phyloP scores from a whole-genome alignment of 2,329 filamentous ascomycete genomes.

The Fusarium burgessii region DNA sequence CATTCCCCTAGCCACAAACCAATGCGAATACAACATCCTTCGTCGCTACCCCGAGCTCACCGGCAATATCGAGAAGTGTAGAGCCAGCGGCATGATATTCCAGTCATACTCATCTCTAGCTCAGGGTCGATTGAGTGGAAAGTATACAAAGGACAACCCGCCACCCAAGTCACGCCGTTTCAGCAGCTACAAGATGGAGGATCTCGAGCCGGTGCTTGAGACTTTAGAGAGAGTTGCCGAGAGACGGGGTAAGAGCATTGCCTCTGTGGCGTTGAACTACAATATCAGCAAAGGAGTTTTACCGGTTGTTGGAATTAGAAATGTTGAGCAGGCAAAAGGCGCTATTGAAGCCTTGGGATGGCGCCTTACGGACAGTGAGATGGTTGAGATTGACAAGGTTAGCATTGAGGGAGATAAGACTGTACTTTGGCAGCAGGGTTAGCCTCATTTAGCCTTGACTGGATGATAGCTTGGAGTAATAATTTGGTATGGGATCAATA shows the following conservation, averaged over 20 bases:
- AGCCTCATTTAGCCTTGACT: rapidly evolving
- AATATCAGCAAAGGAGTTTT: conserved; percentile 11
- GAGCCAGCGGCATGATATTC: conserved; percentile 16
- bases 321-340: conserved; percentile 4
- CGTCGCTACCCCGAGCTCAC: conserved; percentile 9
- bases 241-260: conserved; percentile 9
- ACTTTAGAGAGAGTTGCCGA: neutral
- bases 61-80: conserved; percentile 5
- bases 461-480: rapidly evolving
- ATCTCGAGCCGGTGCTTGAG: neutral
- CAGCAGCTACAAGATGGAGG: conserved; percentile 19
- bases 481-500: too few species aligned
- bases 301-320: conserved; percentile 17
- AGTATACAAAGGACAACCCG: conserved; percentile 1
- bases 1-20: conserved; percentile 13
- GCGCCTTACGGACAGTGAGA: conserved; percentile 4
- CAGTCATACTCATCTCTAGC: conserved; percentile 15
- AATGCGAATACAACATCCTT: conserved; percentile 24
- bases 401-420: conserved; percentile 13
- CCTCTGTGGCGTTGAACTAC: conserved; percentile 5
- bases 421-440: conserved; percentile 10
- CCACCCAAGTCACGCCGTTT: neutral
- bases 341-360: conserved; percentile 18
- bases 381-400: conserved; percentile 9
- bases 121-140: neutral